These are phyloP conservation scores for Tricholoma terreum DNA, from an alignment of 768 basidiomycete species.

Conservation along the genomic window DNA sequence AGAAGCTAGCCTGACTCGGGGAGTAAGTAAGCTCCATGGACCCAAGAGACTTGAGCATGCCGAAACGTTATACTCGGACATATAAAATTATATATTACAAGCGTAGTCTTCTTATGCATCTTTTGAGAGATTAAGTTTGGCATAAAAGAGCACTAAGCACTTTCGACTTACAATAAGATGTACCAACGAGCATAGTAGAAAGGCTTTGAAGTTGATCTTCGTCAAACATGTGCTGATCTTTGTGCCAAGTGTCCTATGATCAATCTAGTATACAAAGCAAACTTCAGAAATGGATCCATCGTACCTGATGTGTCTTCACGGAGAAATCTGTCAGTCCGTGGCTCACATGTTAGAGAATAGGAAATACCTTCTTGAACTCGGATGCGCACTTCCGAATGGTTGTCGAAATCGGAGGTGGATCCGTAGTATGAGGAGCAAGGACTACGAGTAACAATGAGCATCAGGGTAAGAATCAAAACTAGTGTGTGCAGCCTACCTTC, in stretches of 20 bases:
- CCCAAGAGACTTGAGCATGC: neutral
- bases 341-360: constrained; percentile 7
- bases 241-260: constrained; percentile 84
- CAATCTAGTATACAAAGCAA: constrained; percentile 11
- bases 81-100: neutral
- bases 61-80: neutral
- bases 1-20: neutral
- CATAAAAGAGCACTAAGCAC: neutral
- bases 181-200: constrained; percentile 86
- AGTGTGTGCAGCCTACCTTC: constrained; percentile 48
- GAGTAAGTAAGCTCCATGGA: neutral
- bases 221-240: constrained; percentile 81
- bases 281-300: constrained; percentile 8
- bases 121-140: constrained; percentile 1
- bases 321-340: constrained; percentile 13
- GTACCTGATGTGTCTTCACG: constrained; percentile 60
- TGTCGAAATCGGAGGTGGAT: constrained; percentile 87
- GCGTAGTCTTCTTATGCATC: constrained; percentile 11
- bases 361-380: constrained; percentile 78
- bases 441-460: constrained; percentile 38
- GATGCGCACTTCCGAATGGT: constrained; percentile 84
- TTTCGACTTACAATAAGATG: constrained; percentile 70
- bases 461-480: constrained; percentile 6
- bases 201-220: constrained; percentile 88
- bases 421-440: constrained; percentile 73